Percentiles rank a stretch among this genome's conserved stretches.
phyloP scores from a whole-genome alignment of 495 filamentous ascomycete genomes.

The Annulohypoxylon nitens region DNA sequence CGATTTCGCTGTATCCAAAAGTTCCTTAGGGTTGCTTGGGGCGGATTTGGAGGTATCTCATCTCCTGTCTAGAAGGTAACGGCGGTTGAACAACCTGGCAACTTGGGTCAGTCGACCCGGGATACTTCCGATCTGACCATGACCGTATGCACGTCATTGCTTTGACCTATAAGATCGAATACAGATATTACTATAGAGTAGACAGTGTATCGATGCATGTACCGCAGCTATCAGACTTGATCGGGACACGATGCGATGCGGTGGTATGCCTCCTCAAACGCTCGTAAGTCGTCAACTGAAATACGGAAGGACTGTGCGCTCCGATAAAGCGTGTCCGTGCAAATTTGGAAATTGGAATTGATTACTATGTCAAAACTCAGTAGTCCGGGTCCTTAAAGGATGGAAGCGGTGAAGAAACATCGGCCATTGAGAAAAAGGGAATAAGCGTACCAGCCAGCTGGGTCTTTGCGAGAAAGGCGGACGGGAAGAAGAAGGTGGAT shows the following conservation, averaged over 20 bases:
- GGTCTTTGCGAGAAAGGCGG: slow-evolving; percentile 37
- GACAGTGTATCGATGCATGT: slow-evolving; percentile 32
- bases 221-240: slow-evolving; percentile 29
- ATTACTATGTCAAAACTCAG: slow-evolving; percentile 34
- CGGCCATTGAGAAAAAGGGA: slow-evolving; percentile 31
- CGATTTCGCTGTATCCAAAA: slow-evolving; percentile 40
- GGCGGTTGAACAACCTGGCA: slow-evolving; percentile 35
- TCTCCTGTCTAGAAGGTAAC: slow-evolving; percentile 22
- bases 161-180: slow-evolving; percentile 34
- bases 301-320: slow-evolving; percentile 26
- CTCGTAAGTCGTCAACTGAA: slow-evolving; percentile 17
- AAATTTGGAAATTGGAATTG: background rate
- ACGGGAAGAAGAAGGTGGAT: slow-evolving; percentile 38
- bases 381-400: slow-evolving; percentile 28
- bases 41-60: slow-evolving; percentile 34
- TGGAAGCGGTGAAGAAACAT: slow-evolving; percentile 37
- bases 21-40: slow-evolving; percentile 14
- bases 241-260: slow-evolving; percentile 9
- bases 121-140: slow-evolving; percentile 48
- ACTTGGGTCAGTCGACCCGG: slow-evolving; percentile 41
- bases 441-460: slow-evolving; percentile 41
- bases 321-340: slow-evolving; percentile 28
- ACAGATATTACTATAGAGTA: slow-evolving; percentile 42
- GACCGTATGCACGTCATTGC: slow-evolving; percentile 44
- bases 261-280: slow-evolving; percentile 18